phyloP scores from a whole-genome alignment of 371 early-diverging fungal genomes.

The Zopfochytrium polystomum region DNA sequence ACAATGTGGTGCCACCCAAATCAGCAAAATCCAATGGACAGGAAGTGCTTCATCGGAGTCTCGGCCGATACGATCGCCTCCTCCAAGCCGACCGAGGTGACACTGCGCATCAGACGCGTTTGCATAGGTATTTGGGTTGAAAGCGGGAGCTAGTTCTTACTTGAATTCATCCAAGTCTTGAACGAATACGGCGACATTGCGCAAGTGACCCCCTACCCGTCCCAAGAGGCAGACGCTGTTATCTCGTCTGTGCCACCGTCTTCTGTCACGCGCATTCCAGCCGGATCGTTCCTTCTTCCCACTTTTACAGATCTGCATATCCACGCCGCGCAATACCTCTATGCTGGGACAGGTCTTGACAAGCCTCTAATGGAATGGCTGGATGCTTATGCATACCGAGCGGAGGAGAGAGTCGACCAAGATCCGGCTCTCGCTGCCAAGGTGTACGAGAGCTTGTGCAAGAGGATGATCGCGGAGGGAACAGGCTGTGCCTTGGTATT shows the following conservation, averaged over 20 bases:
- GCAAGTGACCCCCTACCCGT: not conserved
- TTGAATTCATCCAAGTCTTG: too few relatives aligned
- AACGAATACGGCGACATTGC: not conserved
- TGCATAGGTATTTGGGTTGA: too few relatives aligned
- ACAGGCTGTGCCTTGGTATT: slow-evolving; percentile 87
- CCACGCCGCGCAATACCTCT: slow-evolving; percentile 89
- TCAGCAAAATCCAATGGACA: too few relatives aligned
- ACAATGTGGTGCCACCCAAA: too few relatives aligned
- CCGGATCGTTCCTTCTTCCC: slow-evolving; percentile 51
- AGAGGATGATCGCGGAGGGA: slow-evolving; percentile 56
- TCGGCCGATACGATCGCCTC: too few relatives aligned
- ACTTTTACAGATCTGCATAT: slow-evolving; percentile 87
- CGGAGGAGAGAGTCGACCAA: slow-evolving; percentile 63
- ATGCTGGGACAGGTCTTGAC: slow-evolving; percentile 83
- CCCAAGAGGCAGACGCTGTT: not conserved
- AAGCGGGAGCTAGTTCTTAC: too few relatives aligned
- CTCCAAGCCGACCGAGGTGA: too few relatives aligned
- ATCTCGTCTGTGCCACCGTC: not conserved
- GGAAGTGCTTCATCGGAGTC: too few relatives aligned
- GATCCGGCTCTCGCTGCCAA: slow-evolving; percentile 57
- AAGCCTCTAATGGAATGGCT: slow-evolving; percentile 87
- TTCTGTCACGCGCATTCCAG: not conserved
- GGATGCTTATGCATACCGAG: slow-evolving; percentile 72
- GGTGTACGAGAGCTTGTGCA: slow-evolving; percentile 62
- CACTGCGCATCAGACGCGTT: too few relatives aligned